Evolutionary conservation across 2,329 filamentous ascomycete species (phyloP), one percentile per base, ranked within the genome.

Genomic region (Aureobasidium sp.): DNA sequence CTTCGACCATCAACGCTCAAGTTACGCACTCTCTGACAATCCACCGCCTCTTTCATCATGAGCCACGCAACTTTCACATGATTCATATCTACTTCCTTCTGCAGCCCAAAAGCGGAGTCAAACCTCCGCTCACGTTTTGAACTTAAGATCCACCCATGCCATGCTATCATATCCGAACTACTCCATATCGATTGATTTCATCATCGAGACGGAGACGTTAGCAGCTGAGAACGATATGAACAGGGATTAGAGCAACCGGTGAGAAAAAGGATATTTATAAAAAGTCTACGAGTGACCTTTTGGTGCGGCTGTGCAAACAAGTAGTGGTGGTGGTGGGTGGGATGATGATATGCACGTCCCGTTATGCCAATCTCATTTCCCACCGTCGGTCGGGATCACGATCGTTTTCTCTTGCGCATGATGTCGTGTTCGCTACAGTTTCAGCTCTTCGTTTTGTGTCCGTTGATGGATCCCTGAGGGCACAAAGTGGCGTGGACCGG

Each of bases 331-430:
- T 37, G 34, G 17, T 39, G 23, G 4, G 7, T 34, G 13, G 10
- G 15, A 29, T 29, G 10, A 5, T 15, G 32, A 39, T 15, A 39
- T 17, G 34, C 50, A 52, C 50, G 50, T 37, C 50, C 47, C 47
- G n/a, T 51, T 51, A 26, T 51, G 48, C 48, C 17, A 36, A 51
- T 51, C 20, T 51, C 48, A 51, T 51, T 37, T 51, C 48, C 48
- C 10, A 36, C n/a, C 48, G 15, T 17, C 17, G 5, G 37, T 39
- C 23, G 26, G 23, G 46, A 48, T 48, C 26, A 48, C 46, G 46
- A 48, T 48, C 47, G 27, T 34, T 50, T 50, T 34, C 8, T 48
- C 10, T 34, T 47, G 4, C 15, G 8, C 9, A 52, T 39, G 13
- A 52, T 52, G 50, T 37, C 50, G 23, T 37, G 34, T 5, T 52